phyloP scores from a whole-genome alignment of 768 basidiomycete genomes.

The Hygrocybe punicea region DNA sequence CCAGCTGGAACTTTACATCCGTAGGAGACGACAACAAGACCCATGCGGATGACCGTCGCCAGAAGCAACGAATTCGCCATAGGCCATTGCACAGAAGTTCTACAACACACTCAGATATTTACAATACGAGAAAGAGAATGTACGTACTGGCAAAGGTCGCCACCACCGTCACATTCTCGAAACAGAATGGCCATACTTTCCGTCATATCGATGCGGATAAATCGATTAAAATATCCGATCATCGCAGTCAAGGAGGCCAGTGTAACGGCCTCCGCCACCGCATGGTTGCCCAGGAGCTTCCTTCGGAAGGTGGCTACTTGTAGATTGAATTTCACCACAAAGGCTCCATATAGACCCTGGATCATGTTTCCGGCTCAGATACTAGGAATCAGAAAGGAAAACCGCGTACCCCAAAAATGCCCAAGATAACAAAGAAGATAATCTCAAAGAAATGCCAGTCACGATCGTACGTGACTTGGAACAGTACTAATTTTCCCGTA shows the following conservation, averaged over 20 bases:
- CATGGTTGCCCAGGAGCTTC: constrained; percentile 81
- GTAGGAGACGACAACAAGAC: constrained; percentile 87
- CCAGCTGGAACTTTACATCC: constrained; percentile 96
- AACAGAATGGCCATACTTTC: constrained; percentile 94
- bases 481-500: constrained; percentile 95
- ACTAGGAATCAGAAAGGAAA: not conserved
- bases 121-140: constrained; percentile 3
- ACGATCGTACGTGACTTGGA: constrained; percentile 95
- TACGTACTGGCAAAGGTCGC: constrained; percentile 93
- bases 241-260: constrained; percentile 87
- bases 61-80: constrained; percentile 91
- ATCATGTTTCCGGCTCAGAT: constrained; percentile 9
- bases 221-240: constrained; percentile 91
- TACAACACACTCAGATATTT: constrained; percentile 2
- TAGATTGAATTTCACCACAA: constrained; percentile 95
- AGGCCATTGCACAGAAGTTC: constrained; percentile 78
- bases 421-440: constrained; percentile 91
- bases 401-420: constrained; percentile 79
- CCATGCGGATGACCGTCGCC: constrained; percentile 84
- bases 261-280: constrained; percentile 82
- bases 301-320: constrained; percentile 93
- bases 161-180: constrained; percentile 92
- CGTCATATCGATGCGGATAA: constrained; percentile 96
- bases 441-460: constrained; percentile 99
- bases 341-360: constrained; percentile 95